Conservation (phyloP, 2,329 filamentous ascomycete genomes). For the Alternaria consortialis region DNA sequence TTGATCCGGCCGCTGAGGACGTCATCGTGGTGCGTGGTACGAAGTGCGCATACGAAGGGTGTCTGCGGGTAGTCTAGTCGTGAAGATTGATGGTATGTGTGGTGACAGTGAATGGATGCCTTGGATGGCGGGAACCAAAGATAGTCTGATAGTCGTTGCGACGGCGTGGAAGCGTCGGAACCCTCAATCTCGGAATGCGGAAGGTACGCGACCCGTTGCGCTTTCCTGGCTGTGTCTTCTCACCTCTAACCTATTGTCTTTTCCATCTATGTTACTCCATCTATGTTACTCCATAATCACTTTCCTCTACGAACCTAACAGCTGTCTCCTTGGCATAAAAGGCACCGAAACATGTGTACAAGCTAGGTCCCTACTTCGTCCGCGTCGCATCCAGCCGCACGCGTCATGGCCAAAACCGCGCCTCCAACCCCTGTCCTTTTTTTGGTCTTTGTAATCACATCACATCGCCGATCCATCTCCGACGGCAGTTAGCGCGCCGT, state of each 20-base stretch:
- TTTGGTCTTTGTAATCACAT: constrained; percentile 21
- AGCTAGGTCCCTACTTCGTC: constrained; percentile 7
- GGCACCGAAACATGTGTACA: constrained; percentile 2
- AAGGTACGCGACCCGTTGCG: constrained; percentile 23
- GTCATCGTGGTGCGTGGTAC: constrained; percentile 46
- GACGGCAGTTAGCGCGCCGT: constrained; percentile 15
- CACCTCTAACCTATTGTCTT: not conserved
- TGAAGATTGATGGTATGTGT: constrained; percentile 6
- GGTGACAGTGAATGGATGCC: constrained; percentile 4
- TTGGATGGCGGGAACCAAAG: constrained; percentile 5
- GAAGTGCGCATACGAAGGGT: constrained; percentile 26
- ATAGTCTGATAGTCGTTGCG: constrained; percentile 13
- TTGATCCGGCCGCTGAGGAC: constrained; percentile 76
- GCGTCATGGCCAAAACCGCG: constrained; percentile 10
- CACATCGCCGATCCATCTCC: constrained; percentile 14
- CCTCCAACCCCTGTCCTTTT: not conserved
- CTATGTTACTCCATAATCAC: not conserved
- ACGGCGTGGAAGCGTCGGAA: constrained; percentile 24
- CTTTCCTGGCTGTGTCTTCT: not conserved
- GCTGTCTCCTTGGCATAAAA: not conserved
- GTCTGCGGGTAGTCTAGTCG: constrained; percentile 5
- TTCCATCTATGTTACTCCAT: not conserved
- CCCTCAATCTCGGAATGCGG: constrained; percentile 28
- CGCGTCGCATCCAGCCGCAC: constrained; percentile 11
- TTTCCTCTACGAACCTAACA: not conserved